Conservation (phyloP, 441 rosid genomes). For the Daphne laureola region DNA sequence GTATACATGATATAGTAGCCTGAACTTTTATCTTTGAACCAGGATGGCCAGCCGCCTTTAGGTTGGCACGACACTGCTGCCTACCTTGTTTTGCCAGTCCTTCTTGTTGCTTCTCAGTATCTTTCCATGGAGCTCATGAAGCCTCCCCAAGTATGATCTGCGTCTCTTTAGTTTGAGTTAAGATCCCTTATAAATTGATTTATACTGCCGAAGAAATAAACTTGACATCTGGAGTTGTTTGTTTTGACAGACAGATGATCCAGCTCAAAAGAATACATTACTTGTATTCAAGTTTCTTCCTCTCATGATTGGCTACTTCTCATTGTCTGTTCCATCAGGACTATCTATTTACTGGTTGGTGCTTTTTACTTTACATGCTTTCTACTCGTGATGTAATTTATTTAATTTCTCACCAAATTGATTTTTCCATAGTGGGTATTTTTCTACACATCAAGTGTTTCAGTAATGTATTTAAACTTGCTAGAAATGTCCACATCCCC, state of each 20-base stretch:
- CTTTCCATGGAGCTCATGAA: conserved; percentile 97
- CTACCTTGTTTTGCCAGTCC: conserved; percentile 93
- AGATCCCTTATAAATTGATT: conserved; percentile 1
- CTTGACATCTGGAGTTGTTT: conserved; percentile 13
- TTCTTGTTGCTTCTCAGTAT: conserved; percentile 74
- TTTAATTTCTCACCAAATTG: not conserved
- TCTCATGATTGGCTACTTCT: conserved; percentile 91
- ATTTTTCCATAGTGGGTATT: no score
- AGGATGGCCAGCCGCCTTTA: conserved; percentile 95
- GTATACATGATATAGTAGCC: no score
- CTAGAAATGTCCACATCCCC: no score
- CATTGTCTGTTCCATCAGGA: conserved; percentile 95
- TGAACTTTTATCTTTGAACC: conserved; percentile 23
- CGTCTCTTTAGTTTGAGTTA: conserved; percentile 13
- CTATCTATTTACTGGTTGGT: conserved; percentile 93
- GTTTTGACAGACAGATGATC: conserved; percentile 77
- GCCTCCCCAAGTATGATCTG: conserved; percentile 78
- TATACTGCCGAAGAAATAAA: conserved; percentile 3
- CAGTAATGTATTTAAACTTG: no score
- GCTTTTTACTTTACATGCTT: conserved; percentile 15
- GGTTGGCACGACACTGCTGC: conserved; percentile 91
- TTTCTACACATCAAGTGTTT: no score
- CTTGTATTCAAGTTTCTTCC: conserved; percentile 94
- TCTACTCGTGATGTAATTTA: not conserved
- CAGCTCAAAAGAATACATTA: conserved; percentile 85